Base-by-base conservation (phyloP, 2,329 filamentous ascomycete genomes). In the Colletotrichum theobromicola region DNA sequence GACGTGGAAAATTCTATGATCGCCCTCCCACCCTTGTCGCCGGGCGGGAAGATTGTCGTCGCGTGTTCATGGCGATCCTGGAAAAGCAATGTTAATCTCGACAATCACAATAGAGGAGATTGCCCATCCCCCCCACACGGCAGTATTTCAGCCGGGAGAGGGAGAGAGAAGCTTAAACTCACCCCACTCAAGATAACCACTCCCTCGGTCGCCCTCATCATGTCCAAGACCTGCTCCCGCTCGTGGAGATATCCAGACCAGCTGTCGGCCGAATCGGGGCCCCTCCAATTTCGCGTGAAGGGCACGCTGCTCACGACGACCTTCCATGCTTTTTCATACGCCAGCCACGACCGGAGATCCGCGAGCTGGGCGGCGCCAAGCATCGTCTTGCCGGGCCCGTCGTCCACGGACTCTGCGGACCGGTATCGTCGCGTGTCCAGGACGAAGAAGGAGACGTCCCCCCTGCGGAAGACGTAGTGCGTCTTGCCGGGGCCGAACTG, bases 281-380 rank as follows among this genome's bases (percentile, higher is more conserved):
- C 90, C 70, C 88, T 90, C 93, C 92, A 94, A 79, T 94, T 94
- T 79, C 92, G 92, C 3, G 92, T 94, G 81, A 94, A 94, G 0
- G 92, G 92, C 1, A 93, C 90, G 69, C 89, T 90, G 67, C 90
- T 90, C 12, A 93, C 87, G 70, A 94, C 84, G 75, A 94, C 88
- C 80, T 94, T 94, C 92, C 92, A 94, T 13, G 63, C 46, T 24
- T 60, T 62, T 34, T 78, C 78, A 10, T 50, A 50, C 13, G 26
- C 46, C 16, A 94, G 87, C 86, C 90, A 94, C 2, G 82, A 77
- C 1, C 93, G 85, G 1, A 94, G 85, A 62, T 92, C 91, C 9
- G 85, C 79, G 0, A 93, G 87, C 78, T 94, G 92, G 4, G 85
- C 83, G 2, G 83, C 78, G 10, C 92, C 92, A 1, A 94, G 88